Percentiles rank a stretch among this genome's conserved stretches.
These are phyloP conservation scores for Fistulinella prunicolor DNA, from an alignment of 768 basidiomycete genomes.

Conservation along the genomic window DNA sequence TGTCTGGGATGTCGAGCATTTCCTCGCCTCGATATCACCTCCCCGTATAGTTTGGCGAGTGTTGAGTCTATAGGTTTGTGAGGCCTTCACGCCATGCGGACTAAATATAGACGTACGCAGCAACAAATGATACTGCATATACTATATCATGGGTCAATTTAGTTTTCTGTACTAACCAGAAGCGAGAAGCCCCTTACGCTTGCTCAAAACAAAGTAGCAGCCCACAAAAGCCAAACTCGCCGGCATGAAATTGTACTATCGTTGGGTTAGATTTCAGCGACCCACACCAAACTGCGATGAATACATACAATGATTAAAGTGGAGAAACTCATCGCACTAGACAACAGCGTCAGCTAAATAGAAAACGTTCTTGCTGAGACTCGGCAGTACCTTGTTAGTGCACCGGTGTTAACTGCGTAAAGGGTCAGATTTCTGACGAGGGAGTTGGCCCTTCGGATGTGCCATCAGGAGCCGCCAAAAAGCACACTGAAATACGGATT, in stretches of 20 bases:
- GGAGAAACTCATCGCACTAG: constrained; percentile 35
- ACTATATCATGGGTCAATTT: constrained; percentile 34
- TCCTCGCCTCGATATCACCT: constrained; percentile 47
- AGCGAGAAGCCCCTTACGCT: constrained; percentile 44
- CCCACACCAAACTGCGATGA: not conserved
- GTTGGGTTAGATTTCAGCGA: not conserved
- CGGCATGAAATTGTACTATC: constrained; percentile 54
- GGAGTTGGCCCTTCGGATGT: constrained; percentile 44
- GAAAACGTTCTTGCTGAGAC: not conserved
- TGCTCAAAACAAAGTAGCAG: constrained; percentile 63
- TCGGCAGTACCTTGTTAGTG: constrained; percentile 51
- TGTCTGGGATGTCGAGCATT: constrained; percentile 28
- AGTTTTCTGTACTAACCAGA: not conserved
- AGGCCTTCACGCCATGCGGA: not conserved
- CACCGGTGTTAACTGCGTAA: constrained; percentile 64
- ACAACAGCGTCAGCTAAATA: not conserved
- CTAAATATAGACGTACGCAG: constrained; percentile 45
- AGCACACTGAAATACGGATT: not conserved
- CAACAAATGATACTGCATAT: constrained; percentile 65
- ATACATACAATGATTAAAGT: constrained; percentile 54
- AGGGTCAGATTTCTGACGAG: constrained; percentile 53
- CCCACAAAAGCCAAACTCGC: constrained; percentile 57
- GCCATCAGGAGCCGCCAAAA: not conserved
- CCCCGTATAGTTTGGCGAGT: constrained; percentile 54
- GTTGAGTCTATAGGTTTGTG: constrained; percentile 46